These are phyloP conservation scores for Clavariopsis aquatica DNA, from an alignment of 495 filamentous ascomycete species.

Conservation along the genomic window DNA sequence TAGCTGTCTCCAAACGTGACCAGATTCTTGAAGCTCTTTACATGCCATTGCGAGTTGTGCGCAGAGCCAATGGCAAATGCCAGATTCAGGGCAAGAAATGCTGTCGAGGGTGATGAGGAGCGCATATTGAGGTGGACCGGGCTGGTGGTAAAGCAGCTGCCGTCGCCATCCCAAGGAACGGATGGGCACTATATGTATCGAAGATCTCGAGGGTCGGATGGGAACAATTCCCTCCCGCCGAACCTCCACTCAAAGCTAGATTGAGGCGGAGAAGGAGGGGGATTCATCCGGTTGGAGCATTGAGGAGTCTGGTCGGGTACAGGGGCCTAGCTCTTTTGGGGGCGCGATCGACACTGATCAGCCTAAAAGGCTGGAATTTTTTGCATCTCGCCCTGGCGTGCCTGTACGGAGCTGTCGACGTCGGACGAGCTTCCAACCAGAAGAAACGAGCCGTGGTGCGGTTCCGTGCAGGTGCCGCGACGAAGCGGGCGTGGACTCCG, in stretches of 20 bases:
- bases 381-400: neutral
- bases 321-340: slow-evolving; percentile 19
- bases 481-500: neutral
- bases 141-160: slow-evolving; percentile 19
- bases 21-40: slow-evolving; percentile 52
- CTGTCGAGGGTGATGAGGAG: slow-evolving; percentile 5
- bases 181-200: slow-evolving; percentile 15
- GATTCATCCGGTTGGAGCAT: slow-evolving; percentile 8
- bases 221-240: slow-evolving; percentile 28
- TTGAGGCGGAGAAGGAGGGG: slow-evolving; percentile 21
- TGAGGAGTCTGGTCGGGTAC: slow-evolving; percentile 13
- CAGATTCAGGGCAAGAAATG: slow-evolving; percentile 26
- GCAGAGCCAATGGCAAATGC: slow-evolving; percentile 19
- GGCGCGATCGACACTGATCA: slow-evolving; percentile 20
- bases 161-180: slow-evolving; percentile 4
- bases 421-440: neutral
- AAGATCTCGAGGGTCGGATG: slow-evolving; percentile 1
- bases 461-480: neutral
- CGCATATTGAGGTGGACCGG: slow-evolving; percentile 24
- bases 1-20: slow-evolving; percentile 74
- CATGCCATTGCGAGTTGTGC: slow-evolving; percentile 39
- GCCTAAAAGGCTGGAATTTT: slow-evolving; percentile 22
- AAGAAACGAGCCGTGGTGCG: neutral
- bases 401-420: neutral
- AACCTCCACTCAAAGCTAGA: slow-evolving; percentile 1